phyloP scores from a whole-genome alignment of 306 rosid species.

The Prunus dulcis region DNA sequence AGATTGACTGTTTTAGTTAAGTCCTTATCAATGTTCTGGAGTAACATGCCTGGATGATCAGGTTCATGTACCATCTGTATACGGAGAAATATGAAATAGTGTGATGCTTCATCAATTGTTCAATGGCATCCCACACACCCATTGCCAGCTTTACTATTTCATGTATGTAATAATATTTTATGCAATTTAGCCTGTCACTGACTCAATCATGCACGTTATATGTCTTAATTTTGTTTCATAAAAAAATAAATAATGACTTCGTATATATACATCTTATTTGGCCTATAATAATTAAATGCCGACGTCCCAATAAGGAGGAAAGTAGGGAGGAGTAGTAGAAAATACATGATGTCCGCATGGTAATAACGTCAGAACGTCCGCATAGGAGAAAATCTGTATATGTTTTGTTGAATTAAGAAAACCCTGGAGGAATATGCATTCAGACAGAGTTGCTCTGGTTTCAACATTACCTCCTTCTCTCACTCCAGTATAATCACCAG shows the following conservation, averaged over 20 bases:
- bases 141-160: slow-evolving; percentile 9
- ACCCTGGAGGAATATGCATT: too few relatives aligned
- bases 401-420: too few relatives aligned
- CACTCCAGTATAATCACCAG: too few relatives aligned
- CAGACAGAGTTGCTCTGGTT: too few relatives aligned
- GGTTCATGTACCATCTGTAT: not conserved
- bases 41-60: not conserved
- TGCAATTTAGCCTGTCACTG: not conserved
- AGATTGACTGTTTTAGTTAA: not conserved
- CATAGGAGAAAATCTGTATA: too few relatives aligned
- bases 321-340: too few relatives aligned
- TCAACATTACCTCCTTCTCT: too few relatives aligned
- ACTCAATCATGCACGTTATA: not conserved
- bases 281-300: not conserved
- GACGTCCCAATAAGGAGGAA: too few relatives aligned
- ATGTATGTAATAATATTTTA: not conserved
- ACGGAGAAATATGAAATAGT: not conserved
- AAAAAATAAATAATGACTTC: not conserved
- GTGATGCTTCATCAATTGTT: not conserved
- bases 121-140: slow-evolving; percentile 14
- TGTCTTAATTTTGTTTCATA: not conserved
- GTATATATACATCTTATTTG: not conserved
- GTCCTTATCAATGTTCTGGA: slow-evolving; percentile 5
- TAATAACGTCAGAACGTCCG: too few relatives aligned
- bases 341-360: too few relatives aligned